These are phyloP conservation scores for Olyra latifolia DNA, from an alignment of 176 grass and related monocot genomes.

Conservation along the genomic window DNA sequence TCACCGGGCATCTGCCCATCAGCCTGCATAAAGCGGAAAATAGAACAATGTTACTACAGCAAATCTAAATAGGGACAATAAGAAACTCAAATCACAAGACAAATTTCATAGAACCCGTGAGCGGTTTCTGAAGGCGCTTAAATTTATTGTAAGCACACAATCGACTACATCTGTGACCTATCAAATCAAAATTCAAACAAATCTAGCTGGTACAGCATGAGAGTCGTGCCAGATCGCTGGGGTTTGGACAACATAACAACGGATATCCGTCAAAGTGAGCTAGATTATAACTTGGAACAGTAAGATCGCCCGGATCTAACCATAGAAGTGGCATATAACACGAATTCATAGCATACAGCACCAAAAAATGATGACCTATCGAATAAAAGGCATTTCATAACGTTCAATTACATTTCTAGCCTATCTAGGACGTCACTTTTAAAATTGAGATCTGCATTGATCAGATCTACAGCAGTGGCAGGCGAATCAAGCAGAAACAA, in stretches of 20 bases:
- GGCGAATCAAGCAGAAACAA: too few relatives aligned
- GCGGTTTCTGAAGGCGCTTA: too few relatives aligned
- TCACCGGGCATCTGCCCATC: conserved; percentile 67
- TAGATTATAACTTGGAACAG: too few relatives aligned
- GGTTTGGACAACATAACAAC: not conserved
- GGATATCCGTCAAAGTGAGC: not conserved
- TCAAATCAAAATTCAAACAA: too few relatives aligned
- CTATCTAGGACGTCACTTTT: not conserved
- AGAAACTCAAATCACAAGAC: not conserved
- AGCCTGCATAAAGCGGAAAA: conserved; percentile 26
- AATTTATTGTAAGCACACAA: too few relatives aligned
- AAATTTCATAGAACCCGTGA: not conserved
- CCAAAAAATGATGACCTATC: not conserved
- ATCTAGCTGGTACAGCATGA: too few relatives aligned
- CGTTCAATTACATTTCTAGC: not conserved
- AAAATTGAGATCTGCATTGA: not conserved
- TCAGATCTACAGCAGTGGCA: not conserved
- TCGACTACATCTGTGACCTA: too few relatives aligned
- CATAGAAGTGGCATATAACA: not conserved
- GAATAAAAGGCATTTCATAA: not conserved
- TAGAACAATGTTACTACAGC: not conserved
- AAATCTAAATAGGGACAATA: not conserved
- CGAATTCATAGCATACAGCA: too few relatives aligned
- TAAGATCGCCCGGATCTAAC: not conserved
- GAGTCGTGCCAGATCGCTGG: not conserved